phyloP scores from a whole-genome alignment of 163 green algal species.

The Volvox carteri region DNA sequence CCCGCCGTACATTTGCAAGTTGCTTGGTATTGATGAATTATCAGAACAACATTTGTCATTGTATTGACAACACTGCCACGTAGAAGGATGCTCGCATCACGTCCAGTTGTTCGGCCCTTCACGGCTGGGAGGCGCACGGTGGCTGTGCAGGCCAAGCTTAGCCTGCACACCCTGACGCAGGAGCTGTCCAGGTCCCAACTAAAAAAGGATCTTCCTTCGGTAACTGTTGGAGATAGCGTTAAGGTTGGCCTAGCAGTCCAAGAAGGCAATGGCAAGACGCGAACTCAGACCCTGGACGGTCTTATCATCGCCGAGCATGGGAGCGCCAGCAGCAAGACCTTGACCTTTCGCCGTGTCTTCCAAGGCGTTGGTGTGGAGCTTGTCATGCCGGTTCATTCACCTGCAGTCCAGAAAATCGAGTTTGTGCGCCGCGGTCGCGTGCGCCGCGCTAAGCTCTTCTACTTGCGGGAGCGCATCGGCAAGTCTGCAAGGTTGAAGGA shows the following conservation, averaged over 20 bases:
- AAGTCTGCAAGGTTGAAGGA: slow-evolving; percentile 74
- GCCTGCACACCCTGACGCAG: slow-evolving; percentile 58
- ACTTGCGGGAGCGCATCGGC: slow-evolving; percentile 78
- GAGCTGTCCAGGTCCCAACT: slow-evolving; percentile 57
- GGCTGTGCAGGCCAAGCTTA: slow-evolving; percentile 57
- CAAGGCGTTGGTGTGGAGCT: slow-evolving; percentile 78
- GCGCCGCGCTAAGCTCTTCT: slow-evolving; percentile 84
- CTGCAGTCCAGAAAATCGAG: slow-evolving; percentile 75
- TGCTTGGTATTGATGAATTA: background rate
- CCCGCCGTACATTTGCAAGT: background rate
- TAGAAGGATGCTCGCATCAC: slow-evolving; percentile 47
- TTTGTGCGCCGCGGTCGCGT: slow-evolving; percentile 77
- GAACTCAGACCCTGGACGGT: slow-evolving; percentile 74
- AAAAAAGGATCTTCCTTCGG: slow-evolving; percentile 52
- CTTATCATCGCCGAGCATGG: slow-evolving; percentile 69
- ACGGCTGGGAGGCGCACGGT: slow-evolving; percentile 26
- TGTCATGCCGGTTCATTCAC: slow-evolving; percentile 74
- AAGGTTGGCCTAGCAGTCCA: slow-evolving; percentile 66
- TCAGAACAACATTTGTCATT: background rate
- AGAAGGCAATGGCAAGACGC: slow-evolving; percentile 74
- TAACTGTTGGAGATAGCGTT: slow-evolving; percentile 72
- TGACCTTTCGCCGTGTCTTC: slow-evolving; percentile 76
- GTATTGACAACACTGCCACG: background rate
- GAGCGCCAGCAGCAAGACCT: slow-evolving; percentile 68
- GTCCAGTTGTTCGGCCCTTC: slow-evolving; percentile 35